Percentiles rank a stretch among this genome's conserved stretches.
phyloP scores from a whole-genome alignment of 2,329 filamentous ascomycete genomes.

The Biscogniauxia marginata region DNA sequence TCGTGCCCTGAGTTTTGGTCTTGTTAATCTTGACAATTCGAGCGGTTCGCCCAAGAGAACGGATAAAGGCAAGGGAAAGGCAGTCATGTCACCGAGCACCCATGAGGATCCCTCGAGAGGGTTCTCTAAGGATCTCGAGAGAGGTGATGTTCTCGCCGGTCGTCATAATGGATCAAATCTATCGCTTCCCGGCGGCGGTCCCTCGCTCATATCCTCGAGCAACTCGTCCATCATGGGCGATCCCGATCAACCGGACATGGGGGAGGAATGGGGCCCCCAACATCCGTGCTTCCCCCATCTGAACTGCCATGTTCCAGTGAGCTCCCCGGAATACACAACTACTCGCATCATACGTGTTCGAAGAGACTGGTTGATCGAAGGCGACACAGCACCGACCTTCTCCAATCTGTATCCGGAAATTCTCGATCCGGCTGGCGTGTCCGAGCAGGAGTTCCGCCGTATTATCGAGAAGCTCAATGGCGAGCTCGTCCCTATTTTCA shows the following conservation, averaged over 20 bases:
- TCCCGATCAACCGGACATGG: conserved; percentile 61
- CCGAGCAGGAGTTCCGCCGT: conserved; percentile 81
- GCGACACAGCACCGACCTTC: conserved; percentile 89
- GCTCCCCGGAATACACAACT: conserved; percentile 69
- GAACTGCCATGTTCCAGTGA: conserved; percentile 83
- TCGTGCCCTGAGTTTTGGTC: conserved; percentile 31
- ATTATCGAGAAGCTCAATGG: conserved; percentile 81
- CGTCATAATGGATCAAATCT: conserved; percentile 44
- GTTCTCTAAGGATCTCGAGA: conserved; percentile 54
- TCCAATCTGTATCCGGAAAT: conserved; percentile 97
- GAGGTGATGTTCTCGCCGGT: conserved; percentile 46
- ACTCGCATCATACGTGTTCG: conserved; percentile 91
- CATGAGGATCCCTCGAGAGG: conserved; percentile 35
- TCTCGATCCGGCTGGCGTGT: conserved; percentile 76
- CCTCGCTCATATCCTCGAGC: conserved; percentile 54
- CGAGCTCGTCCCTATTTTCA: conserved; percentile 73
- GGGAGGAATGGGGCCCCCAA: conserved; percentile 85
- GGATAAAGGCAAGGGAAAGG: conserved; percentile 53
- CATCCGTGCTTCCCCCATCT: conserved; percentile 94
- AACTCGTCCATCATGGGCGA: conserved; percentile 63
- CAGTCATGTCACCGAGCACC: conserved; percentile 41
- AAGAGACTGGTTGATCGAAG: conserved; percentile 86
- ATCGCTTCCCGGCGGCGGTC: conserved; percentile 52
- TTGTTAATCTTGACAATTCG: conserved; percentile 23
- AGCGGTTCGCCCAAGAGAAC: conserved; percentile 26